Percentiles rank a stretch among this genome's conserved stretches.
phyloP scores from a whole-genome alignment of 139 green algal species.

The Raphidocelis subcapitata region DNA sequence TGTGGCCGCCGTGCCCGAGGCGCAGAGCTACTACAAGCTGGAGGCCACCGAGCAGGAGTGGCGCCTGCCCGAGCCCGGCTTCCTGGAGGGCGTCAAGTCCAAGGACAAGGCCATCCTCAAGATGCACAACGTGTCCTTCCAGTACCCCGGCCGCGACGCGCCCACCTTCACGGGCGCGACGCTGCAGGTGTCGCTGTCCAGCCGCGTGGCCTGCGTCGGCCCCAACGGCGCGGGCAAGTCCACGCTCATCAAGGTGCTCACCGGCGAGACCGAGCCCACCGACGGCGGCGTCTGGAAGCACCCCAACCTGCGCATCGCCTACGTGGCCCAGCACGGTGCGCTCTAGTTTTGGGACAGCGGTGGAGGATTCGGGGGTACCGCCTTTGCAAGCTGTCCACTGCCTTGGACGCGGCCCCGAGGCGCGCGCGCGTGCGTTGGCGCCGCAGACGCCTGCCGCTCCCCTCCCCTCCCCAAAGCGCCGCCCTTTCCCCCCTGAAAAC shows the following conservation, averaged over 20 bases:
- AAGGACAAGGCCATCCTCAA: slow-evolving; percentile 85
- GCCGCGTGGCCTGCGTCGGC: slow-evolving; percentile 79
- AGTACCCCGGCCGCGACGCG: slow-evolving; percentile 74
- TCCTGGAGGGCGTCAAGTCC: slow-evolving; percentile 90
- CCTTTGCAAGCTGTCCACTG: neutral
- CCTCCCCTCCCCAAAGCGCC: slow-evolving; percentile 2
- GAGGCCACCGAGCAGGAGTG: slow-evolving; percentile 8
- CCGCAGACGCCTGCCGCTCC: neutral
- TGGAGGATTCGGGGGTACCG: no score
- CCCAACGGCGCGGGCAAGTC: slow-evolving; percentile 93
- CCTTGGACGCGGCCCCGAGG: neutral
- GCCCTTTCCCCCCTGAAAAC: no score
- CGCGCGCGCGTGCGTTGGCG: no score
- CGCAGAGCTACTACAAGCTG: slow-evolving; percentile 80
- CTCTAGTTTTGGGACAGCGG: no score
- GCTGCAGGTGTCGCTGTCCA: slow-evolving; percentile 76
- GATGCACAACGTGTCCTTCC: slow-evolving; percentile 76
- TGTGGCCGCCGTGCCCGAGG: slow-evolving; percentile 80
- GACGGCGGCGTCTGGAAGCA: slow-evolving; percentile 79
- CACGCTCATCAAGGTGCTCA: slow-evolving; percentile 89
- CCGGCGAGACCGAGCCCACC: slow-evolving; percentile 69
- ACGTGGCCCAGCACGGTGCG: slow-evolving; percentile 90
- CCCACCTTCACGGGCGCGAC: slow-evolving; percentile 66
- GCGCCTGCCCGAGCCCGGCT: slow-evolving; percentile 36
- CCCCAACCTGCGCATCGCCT: slow-evolving; percentile 88